Base-by-base conservation (phyloP, 1,284 basidiomycete species). In the Pholiota adiposa region DNA sequence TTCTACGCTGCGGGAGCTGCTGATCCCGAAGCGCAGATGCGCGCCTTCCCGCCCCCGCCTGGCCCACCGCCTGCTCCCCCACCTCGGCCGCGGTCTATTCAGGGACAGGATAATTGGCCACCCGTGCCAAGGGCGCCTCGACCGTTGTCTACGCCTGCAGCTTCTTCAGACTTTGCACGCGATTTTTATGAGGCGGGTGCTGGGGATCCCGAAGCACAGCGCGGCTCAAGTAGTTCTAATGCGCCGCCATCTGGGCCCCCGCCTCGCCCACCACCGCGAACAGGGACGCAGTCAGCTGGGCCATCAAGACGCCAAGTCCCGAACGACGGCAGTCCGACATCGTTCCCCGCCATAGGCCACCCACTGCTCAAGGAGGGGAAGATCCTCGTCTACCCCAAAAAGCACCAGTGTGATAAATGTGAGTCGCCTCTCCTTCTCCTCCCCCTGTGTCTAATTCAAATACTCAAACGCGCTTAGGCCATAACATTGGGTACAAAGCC, bases 401-500 rank as follows among this genome's bases (percentile, higher is more conserved):
- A 81, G 1, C 78, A 82, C 63, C 68, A 80, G 16, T 93, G 90
- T 65, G 67, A 72, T 2, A 91, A 89, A 79, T 90, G 88, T 88
- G 61, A 56, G 82, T 77, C 9, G 25, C 23, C n/a, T 43, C 21
- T 63, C 34, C 50, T 29, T 23, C 18, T 54, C 19, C 18, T 58
- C 23, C n/a, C 38, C 8, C 40, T 9, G 21, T 14, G 4, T 46
- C 44, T 58, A 16, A 40, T 27, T 11, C 19, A 19, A 27, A 19
- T 38, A 6, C 18, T 27, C 14, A 21, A 50, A 21, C 16, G 40
- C 56, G n/a, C n/a, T n/a, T n/a, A 92, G 90, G 90, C 68, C 76
- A 78, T 40, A 91, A 92, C 69, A 85, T 82, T 0, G 90, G 90
- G 2, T 92, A 87, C 73, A 89, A 89, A 72, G 77, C 83, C 58